Evolutionary conservation across 352 stramenopile genomes (phyloP), one percentile per base, ranked within the genome.

Genomic region (Phytophthora sp.): DNA sequence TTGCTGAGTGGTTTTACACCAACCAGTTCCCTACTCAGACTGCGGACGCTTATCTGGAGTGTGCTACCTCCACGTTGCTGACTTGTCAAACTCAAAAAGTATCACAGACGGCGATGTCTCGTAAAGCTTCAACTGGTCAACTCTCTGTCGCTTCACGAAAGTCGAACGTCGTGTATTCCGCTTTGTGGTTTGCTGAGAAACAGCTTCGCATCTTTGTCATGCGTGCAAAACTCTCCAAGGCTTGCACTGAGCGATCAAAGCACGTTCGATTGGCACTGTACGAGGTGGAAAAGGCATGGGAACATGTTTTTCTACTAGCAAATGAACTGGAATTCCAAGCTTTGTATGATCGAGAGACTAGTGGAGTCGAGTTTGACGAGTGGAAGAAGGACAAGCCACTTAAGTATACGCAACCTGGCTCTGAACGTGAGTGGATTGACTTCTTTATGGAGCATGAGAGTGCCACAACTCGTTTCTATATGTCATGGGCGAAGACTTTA

Each of bases 1-100:
- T 97, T 46, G 89, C 82, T 4, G 90, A 97, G 61, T 97, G 89
- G 89, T 57, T 96, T 21, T 82, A 85, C 53, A 85, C 86, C 1
- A 89, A 91, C 35, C 77, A 84, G 3, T 78, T 93, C 29, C 72
- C 85, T 0, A 44, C 63, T 18, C 63, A 89, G 52, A 88, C 94
- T 26, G 72, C 80, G 1, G 54, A 84, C 1, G 42, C 71, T 9
- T 80, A 94, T 62, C 47, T 96, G 7, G 69, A 90, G n/a, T 76
- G 60, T 5, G 86, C 87, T 12, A 45, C 76, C 7, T 78, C 73
- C 15, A 73, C 77, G 3, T 42, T 97, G 13, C 20, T 76, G 27
- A 52, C 63, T 18, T 74, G 74, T 46, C 61, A 89, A 61, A 63
- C 53, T 11, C 58, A 74, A 54, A 12, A 9, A 31, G 31, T 39